These are phyloP conservation scores for Drosera spatulata DNA, from an alignment of 179 eudicot genomes.

Conservation along the genomic window DNA sequence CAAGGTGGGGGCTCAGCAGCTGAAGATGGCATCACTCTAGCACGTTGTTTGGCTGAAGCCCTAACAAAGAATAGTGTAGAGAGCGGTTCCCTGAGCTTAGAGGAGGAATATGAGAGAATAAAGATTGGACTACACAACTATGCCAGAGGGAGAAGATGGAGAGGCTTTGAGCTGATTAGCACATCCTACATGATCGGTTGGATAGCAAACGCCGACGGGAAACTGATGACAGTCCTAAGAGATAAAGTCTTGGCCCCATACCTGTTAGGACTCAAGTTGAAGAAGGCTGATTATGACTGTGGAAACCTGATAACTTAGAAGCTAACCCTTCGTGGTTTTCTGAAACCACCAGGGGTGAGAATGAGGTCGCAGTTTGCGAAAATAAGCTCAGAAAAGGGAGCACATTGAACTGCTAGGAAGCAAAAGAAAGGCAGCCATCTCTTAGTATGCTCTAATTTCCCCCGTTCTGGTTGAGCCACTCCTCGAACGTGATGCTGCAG, in stretches of 20 bases:
- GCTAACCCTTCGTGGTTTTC: too few species aligned
- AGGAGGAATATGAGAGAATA: slow-evolving; percentile 17
- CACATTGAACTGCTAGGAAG: too few species aligned
- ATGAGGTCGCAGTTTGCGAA: too few species aligned
- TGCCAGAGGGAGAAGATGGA: slow-evolving; percentile 13
- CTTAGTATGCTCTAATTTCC: too few species aligned
- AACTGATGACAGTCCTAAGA: slow-evolving; percentile 14
- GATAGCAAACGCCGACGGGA: slow-evolving; percentile 14
- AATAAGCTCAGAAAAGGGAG: too few species aligned
- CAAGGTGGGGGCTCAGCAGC: slow-evolving; percentile 5
- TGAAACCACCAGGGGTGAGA: too few species aligned
- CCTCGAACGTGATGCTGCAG: too few species aligned
- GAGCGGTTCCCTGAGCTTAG: not conserved
- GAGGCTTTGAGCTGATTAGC: slow-evolving; percentile 14
- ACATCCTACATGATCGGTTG: slow-evolving; percentile 16
- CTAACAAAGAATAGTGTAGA: not conserved
- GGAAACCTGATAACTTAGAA: slow-evolving; percentile 5
- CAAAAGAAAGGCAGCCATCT: too few species aligned
- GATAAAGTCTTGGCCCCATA: slow-evolving; percentile 19
- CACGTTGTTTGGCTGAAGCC: not conserved
- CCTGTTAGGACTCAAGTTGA: slow-evolving; percentile 13
- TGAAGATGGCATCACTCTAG: not conserved
- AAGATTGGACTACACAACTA: slow-evolving; percentile 11
- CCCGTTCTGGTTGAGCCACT: too few species aligned
- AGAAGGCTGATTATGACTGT: slow-evolving; percentile 31